A percentile compares a stretch with the other conserved stretches of the same genome.
Conservation (phyloP, 1,284 basidiomycete species). For the Stereum hirsutum region DNA sequence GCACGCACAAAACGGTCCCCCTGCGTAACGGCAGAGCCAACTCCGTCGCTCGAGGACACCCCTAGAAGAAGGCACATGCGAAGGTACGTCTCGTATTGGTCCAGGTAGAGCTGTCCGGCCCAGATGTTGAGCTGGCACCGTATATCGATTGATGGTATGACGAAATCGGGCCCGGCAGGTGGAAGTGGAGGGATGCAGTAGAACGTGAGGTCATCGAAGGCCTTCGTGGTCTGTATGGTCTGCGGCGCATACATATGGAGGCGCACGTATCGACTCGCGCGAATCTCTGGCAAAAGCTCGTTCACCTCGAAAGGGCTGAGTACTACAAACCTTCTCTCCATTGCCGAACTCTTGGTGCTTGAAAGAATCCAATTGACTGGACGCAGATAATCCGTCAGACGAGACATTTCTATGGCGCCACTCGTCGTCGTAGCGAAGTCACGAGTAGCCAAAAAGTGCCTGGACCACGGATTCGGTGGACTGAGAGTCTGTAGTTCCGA, state of each 20-base stretch:
- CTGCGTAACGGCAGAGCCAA: slow-evolving; percentile 11
- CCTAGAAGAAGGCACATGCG: slow-evolving; percentile 27
- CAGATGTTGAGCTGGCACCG: slow-evolving; percentile 32
- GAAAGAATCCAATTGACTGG: slow-evolving; percentile 36
- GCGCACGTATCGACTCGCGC: slow-evolving; percentile 19
- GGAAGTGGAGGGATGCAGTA: slow-evolving; percentile 21
- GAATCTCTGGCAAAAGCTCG: slow-evolving; percentile 26
- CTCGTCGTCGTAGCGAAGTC: too few relatives aligned
- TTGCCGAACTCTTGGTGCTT: background rate
- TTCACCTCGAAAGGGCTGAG: slow-evolving; percentile 38
- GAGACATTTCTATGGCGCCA: too few relatives aligned
- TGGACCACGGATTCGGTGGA: too few relatives aligned
- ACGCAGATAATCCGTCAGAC: slow-evolving; percentile 24
- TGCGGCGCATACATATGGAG: slow-evolving; percentile 35
- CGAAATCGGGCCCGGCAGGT: background rate
- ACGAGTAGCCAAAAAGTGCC: too few relatives aligned
- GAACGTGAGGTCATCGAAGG: slow-evolving; percentile 29
- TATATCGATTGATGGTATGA: slow-evolving; percentile 8
- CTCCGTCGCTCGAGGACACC: slow-evolving; percentile 16
- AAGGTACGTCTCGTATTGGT: slow-evolving; percentile 21
- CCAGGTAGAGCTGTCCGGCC: slow-evolving; percentile 34
- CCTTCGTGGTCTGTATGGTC: slow-evolving; percentile 21
- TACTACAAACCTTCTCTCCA: slow-evolving; percentile 24
- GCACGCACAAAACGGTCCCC: slow-evolving; percentile 28
- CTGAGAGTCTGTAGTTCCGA: too few relatives aligned